phyloP scores from a whole-genome alignment of 2,329 filamentous ascomycete genomes.

The Colletotrichum simmondsii region DNA sequence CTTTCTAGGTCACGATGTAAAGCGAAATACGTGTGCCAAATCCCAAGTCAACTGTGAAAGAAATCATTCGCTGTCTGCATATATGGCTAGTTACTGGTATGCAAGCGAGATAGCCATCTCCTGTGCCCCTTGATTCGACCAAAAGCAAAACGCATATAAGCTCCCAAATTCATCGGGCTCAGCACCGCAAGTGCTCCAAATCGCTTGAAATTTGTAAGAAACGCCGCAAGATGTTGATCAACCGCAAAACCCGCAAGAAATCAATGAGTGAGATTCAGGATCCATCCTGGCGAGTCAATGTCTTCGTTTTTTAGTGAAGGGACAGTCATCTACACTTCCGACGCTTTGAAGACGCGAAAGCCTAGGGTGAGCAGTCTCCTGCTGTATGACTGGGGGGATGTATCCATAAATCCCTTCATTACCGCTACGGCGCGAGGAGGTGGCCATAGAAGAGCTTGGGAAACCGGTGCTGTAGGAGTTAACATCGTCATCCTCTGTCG shows the following conservation, averaged over 20 bases:
- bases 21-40: neutral
- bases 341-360: neutral
- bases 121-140: neutral
- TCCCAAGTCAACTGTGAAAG: neutral
- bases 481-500: neutral
- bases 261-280: neutral
- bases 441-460: neutral
- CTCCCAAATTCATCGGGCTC: neutral
- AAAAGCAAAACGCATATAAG: neutral
- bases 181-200: neutral
- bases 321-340: neutral
- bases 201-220: neutral
- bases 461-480: neutral
- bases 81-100: neutral
- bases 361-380: neutral
- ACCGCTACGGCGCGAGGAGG: neutral
- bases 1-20: slow-evolving; percentile 16
- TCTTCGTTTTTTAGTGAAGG: neutral
- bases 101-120: neutral
- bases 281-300: neutral
- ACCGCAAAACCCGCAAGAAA: neutral
- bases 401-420: neutral
- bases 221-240: neutral
- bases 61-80: slow-evolving; percentile 5
- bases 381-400: neutral